Evolutionary conservation across 495 filamentous ascomycete genomes (phyloP).

Genomic region (Delitschia confertaspora): DNA sequence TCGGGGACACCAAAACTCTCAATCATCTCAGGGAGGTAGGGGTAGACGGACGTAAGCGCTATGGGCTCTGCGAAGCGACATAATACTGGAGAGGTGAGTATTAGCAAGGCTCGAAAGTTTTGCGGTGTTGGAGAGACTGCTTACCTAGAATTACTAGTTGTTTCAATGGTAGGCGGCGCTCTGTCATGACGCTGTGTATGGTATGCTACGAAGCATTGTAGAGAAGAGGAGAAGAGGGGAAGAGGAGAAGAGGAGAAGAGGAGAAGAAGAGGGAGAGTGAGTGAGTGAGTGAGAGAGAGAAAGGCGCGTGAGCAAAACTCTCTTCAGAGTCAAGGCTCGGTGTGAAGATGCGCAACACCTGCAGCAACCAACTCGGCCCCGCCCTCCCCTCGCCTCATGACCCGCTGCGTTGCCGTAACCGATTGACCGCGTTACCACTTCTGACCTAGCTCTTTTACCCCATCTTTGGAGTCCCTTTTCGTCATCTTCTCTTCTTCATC

Average conservation of each 20-base stretch:
- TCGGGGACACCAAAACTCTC: constrained; percentile 64
- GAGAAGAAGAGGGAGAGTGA: not conserved
- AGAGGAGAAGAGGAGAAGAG: not conserved
- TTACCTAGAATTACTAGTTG: constrained; percentile 32
- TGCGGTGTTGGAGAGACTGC: constrained; percentile 1
- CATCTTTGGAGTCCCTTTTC: not conserved
- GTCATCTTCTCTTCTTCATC: too few relatives aligned
- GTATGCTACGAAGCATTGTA: not conserved
- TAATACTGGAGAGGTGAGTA: constrained; percentile 42
- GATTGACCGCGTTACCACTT: too few relatives aligned
- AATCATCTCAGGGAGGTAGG: constrained; percentile 88
- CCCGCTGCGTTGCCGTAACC: too few relatives aligned
- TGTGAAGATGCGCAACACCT: not conserved
- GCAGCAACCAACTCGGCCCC: not conserved
- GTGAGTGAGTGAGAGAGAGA: not conserved
- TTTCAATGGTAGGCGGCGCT: constrained; percentile 30
- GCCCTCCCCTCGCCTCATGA: too few relatives aligned
- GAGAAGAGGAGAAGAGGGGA: not conserved
- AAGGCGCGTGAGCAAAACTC: not conserved
- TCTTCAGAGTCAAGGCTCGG: not conserved
- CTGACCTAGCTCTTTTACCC: not conserved
- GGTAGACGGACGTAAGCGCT: constrained; percentile 74
- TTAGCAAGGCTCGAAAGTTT: constrained; percentile 1
- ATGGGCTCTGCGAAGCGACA: constrained; percentile 81
- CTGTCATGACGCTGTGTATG: constrained; percentile 17